Evolutionary conservation across 2,329 filamentous ascomycete genomes (phyloP).

Genomic region (Sarocladium kiliense): DNA sequence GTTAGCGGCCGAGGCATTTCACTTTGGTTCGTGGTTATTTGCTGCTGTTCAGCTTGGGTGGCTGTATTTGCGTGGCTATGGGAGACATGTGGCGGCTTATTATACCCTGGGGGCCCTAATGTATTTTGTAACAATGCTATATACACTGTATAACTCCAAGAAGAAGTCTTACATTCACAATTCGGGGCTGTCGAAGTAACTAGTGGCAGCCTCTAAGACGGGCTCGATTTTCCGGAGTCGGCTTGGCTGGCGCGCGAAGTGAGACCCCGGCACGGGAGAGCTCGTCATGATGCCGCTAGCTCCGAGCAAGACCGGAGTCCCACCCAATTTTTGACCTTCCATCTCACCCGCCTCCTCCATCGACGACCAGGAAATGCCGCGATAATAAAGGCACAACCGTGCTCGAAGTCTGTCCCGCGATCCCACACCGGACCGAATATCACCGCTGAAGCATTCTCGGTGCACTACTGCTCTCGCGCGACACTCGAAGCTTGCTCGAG

Average conservation of each 20-base stretch:
- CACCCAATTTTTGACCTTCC: conserved; percentile 15
- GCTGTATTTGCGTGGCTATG: too few relatives aligned
- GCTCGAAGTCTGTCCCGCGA: neutral
- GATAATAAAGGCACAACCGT: neutral
- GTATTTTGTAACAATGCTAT: too few relatives aligned
- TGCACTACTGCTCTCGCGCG: neutral
- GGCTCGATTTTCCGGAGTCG: neutral
- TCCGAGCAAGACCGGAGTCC: conserved; percentile 9
- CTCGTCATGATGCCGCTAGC: conserved; percentile 4
- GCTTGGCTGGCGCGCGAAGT: neutral
- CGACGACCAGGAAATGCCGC: conserved; percentile 5
- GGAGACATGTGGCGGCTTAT: too few relatives aligned
- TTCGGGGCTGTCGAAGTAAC: too few relatives aligned
- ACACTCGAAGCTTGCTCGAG: neutral
- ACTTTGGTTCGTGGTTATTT: too few relatives aligned
- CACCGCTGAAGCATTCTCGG: neutral
- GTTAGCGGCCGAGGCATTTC: neutral
- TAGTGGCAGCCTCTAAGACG: neutral
- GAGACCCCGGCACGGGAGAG: neutral
- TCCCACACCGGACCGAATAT: neutral
- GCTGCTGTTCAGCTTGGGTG: too few relatives aligned
- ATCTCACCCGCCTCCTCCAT: conserved; percentile 13
- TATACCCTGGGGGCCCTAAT: too few relatives aligned
- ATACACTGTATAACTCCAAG: too few relatives aligned
- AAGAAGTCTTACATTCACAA: too few relatives aligned